Evolutionary conservation across 2,329 filamentous ascomycete species (phyloP).

Genomic region (Elsinoe australis): DNA sequence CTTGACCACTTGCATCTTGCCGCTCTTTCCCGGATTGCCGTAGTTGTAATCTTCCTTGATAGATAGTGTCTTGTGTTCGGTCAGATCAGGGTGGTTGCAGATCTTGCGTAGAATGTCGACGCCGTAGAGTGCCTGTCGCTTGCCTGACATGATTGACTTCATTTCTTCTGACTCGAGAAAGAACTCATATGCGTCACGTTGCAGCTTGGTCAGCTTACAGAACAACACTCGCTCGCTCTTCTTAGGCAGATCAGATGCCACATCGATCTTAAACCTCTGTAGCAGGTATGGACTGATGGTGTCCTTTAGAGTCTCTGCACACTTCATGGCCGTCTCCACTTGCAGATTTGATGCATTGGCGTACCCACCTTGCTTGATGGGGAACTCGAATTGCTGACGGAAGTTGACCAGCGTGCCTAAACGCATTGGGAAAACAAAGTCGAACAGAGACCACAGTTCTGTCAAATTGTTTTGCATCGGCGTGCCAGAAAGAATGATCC

Average conservation of each 20-base stretch:
- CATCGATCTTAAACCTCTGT: conserved; percentile 86
- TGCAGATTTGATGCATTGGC: conserved; percentile 90
- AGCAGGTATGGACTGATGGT: conserved; percentile 88
- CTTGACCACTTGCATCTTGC: conserved; percentile 93
- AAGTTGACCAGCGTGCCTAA: conserved; percentile 88
- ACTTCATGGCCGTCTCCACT: conserved; percentile 88
- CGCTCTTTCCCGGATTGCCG: conserved; percentile 70
- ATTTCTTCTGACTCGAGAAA: conserved; percentile 82
- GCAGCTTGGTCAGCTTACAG: conserved; percentile 76
- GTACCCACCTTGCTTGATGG: conserved; percentile 88
- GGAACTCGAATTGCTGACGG: conserved; percentile 83
- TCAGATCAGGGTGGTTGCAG: conserved; percentile 91
- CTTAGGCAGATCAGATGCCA: conserved; percentile 85
- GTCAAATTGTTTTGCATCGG: conserved; percentile 96
- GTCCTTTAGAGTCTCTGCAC: conserved; percentile 87
- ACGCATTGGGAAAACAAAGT: conserved; percentile 95
- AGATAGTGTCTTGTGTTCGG: conserved; percentile 56
- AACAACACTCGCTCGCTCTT: conserved; percentile 96
- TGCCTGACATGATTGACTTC: conserved; percentile 67
- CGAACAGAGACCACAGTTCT: conserved; percentile 94
- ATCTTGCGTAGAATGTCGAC: conserved; percentile 92
- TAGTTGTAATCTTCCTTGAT: conserved; percentile 63
- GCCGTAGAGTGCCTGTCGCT: conserved; percentile 73
- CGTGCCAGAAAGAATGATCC: conserved; percentile 89
- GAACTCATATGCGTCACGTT: conserved; percentile 69